Conservation (phyloP, 176 grass and related monocot genomes). For the Rhipidocladum racemiflorum region DNA sequence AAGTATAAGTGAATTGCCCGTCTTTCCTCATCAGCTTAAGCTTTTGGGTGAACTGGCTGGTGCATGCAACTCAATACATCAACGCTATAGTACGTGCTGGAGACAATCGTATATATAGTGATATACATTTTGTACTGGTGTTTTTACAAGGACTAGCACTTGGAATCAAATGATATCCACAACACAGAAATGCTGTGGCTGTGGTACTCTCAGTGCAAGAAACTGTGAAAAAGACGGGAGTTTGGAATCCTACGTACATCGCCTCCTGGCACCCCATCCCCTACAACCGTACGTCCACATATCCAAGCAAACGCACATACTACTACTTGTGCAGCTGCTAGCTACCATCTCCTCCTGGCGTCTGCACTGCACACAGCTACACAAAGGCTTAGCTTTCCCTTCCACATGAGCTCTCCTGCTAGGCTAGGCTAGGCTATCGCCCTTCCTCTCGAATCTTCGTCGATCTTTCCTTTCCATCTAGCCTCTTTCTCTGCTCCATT, state of each 20-base stretch:
- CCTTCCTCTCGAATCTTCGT: neutral
- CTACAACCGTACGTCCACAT: no score
- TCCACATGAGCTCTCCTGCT: neutral
- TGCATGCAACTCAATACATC: no score
- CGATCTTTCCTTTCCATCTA: neutral
- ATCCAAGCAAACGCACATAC: no score
- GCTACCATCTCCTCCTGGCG: no score
- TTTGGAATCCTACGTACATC: neutral
- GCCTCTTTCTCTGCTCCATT: constrained; percentile 3
- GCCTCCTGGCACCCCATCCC: no score
- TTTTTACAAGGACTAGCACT: neutral
- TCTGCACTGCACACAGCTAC: neutral
- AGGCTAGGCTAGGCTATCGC: no score
- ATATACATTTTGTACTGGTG: neutral
- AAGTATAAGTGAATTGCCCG: no score
- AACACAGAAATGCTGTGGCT: neutral
- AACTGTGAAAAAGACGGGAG: neutral
- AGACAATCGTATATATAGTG: neutral
- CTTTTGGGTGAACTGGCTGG: no score
- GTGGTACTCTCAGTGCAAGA: neutral
- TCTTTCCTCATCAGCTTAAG: no score
- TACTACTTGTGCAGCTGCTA: no score
- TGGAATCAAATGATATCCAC: neutral
- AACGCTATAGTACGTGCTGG: neutral
- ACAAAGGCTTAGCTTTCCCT: neutral